phyloP scores from a whole-genome alignment of 108 stramenopile genomes.

The Pseudonitzschia pungens region DNA sequence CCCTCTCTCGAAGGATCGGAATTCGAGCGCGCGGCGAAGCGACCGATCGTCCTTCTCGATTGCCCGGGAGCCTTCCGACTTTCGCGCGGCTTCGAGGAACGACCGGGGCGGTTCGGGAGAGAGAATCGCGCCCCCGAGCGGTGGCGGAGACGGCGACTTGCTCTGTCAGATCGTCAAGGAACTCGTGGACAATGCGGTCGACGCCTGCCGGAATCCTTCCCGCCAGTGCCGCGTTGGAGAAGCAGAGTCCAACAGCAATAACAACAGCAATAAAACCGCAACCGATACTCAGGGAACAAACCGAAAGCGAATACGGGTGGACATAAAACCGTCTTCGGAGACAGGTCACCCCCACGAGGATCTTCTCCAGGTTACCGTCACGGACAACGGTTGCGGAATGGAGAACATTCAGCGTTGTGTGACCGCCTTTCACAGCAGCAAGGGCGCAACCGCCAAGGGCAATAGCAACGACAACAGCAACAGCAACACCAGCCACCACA shows the following conservation, averaged over 20 bases:
- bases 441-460: conserved; percentile 21
- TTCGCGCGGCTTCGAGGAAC: not conserved
- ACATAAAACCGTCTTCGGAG: conserved; percentile 10
- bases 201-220: conserved; percentile 54
- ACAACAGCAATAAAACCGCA: conserved; percentile 13
- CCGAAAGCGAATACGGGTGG: conserved; percentile 46
- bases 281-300: not conserved
- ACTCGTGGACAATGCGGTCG: conserved; percentile 88
- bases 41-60: not conserved
- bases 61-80: not conserved
- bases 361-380: conserved; percentile 64
- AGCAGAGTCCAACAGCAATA: conserved; percentile 1
- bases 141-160: conserved; percentile 52
- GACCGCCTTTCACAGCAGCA: conserved; percentile 72
- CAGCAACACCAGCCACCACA: conserved; percentile 18
- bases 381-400: conserved; percentile 88
- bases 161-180: conserved; percentile 89
- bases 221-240: not conserved
- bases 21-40: not conserved
- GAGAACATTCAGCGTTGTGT: conserved; percentile 77
- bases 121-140: no score
- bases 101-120: not conserved
- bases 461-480: conserved; percentile 2
- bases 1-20: not conserved
- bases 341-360: conserved; percentile 18